Conservation (phyloP, 345 rosid species). For the Arabidopsis suecica region DNA sequence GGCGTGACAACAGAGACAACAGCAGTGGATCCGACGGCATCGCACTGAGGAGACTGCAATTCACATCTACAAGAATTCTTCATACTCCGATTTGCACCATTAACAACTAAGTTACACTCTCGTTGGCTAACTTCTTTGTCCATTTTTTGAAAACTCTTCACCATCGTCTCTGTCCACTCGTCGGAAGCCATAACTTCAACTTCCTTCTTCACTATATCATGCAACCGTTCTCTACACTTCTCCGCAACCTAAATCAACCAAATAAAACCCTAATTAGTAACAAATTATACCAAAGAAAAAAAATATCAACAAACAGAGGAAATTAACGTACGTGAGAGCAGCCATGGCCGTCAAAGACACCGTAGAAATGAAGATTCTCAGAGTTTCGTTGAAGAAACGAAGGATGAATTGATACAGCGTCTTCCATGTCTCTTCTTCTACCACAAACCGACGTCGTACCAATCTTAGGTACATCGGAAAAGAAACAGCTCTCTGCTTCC, state of each 20-base stretch:
- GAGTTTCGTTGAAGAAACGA: constrained; percentile 39
- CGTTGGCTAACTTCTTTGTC: constrained; percentile 61
- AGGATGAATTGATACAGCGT: constrained; percentile 71
- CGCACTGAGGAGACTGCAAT: constrained; percentile 78
- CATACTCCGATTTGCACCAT: constrained; percentile 17
- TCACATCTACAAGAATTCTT: constrained; percentile 65
- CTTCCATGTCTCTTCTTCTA: constrained; percentile 94
- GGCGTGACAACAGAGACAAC: constrained; percentile 73
- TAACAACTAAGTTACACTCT: constrained; percentile 33
- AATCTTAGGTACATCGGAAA: constrained; percentile 50
- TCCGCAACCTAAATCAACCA: constrained; percentile 35
- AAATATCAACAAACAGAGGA: too few species aligned
- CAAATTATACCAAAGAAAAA: too few species aligned
- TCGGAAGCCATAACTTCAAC: constrained; percentile 33
- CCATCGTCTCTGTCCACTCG: constrained; percentile 69
- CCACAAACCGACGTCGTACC: constrained; percentile 95
- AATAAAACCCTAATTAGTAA: background rate
- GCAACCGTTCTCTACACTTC: constrained; percentile 48
- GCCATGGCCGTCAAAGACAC: constrained; percentile 96
- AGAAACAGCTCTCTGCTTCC: constrained; percentile 26
- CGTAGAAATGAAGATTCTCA: constrained; percentile 59
- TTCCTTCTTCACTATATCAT: constrained; percentile 46
- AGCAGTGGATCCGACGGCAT: constrained; percentile 91
- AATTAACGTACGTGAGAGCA: constrained; percentile 81
- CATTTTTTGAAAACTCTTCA: constrained; percentile 60